Conservation (phyloP, 1,139 yeast species). For the Taphrina betulina region DNA sequence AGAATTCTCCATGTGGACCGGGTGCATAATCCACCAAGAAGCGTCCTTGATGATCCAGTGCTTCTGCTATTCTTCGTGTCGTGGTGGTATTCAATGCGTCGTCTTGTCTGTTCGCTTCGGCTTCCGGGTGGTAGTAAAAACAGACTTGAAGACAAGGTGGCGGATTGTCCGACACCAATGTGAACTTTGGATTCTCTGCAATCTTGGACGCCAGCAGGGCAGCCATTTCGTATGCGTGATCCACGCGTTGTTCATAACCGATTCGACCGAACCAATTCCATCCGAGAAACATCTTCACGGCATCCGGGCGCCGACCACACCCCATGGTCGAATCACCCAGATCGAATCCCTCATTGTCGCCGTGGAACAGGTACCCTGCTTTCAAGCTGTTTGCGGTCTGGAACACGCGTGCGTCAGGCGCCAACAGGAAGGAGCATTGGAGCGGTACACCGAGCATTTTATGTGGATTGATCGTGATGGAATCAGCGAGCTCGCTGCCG, state of each 20-base stretch:
- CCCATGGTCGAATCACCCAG: constrained; percentile 92
- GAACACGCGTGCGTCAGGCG: constrained; percentile 66
- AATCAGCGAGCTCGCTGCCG: constrained; percentile 68
- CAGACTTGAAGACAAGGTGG: constrained; percentile 85
- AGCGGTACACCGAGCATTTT: constrained; percentile 89
- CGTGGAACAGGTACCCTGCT: constrained; percentile 83
- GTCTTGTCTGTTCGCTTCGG: constrained; percentile 40
- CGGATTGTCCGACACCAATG: constrained; percentile 55
- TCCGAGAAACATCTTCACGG: constrained; percentile 71
- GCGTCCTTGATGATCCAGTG: constrained; percentile 60
- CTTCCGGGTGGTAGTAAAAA: constrained; percentile 62
- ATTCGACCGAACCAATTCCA: constrained; percentile 76
- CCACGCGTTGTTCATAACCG: constrained; percentile 59
- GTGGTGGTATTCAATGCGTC: constrained; percentile 48
- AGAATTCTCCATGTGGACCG: constrained; percentile 72
- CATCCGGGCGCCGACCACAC: constrained; percentile 83
- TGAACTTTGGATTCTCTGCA: constrained; percentile 47
- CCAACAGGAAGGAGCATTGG: constrained; percentile 66
- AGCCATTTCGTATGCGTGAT: constrained; percentile 69
- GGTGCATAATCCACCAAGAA: constrained; percentile 84
- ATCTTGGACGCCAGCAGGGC: constrained; percentile 58
- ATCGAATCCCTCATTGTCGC: constrained; percentile 56
- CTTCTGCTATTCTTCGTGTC: constrained; percentile 66
- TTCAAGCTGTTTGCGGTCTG: constrained; percentile 70
- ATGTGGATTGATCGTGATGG: constrained; percentile 84